Evolutionary conservation across 164 flowering plant species (phyloP).

Genomic region (Vitis rotundifolia): DNA sequence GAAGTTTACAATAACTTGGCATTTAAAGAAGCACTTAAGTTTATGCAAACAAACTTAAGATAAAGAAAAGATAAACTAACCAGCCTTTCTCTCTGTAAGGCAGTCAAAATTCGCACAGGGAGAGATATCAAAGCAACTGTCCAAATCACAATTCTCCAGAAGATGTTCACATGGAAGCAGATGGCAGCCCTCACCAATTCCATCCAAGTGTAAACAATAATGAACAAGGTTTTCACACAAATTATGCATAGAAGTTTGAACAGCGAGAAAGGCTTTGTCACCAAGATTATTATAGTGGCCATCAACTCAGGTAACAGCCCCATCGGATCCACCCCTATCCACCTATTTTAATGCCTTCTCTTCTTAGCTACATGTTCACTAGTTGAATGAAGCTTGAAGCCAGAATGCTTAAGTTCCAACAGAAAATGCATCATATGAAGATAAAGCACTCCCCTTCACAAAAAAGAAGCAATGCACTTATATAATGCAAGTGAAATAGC

Average conservation of each 20-base stretch:
- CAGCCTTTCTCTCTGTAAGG: slow-evolving; percentile 60
- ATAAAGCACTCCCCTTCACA: no score
- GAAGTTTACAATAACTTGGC: no score
- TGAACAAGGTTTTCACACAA: slow-evolving; percentile 27
- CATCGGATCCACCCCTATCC: slow-evolving; percentile 5
- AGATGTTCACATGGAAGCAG: slow-evolving; percentile 28
- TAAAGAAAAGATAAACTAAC: slow-evolving; percentile 31
- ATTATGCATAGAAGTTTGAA: slow-evolving; percentile 26
- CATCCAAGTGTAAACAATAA: slow-evolving; percentile 44
- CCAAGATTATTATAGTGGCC: slow-evolving; percentile 23
- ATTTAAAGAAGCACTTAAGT: no score
- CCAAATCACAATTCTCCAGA: slow-evolving; percentile 42
- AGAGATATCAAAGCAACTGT: slow-evolving; percentile 43
- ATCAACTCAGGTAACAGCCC: slow-evolving; percentile 20
- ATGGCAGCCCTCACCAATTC: slow-evolving; percentile 43
- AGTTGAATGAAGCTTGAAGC: background rate
- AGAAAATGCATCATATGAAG: no score
- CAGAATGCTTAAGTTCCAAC: background rate
- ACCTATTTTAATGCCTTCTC: background rate
- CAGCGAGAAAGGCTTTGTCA: slow-evolving; percentile 44
- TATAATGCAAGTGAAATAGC: no score
- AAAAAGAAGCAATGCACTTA: no score
- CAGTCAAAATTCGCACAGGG: slow-evolving; percentile 52
- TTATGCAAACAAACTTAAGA: no score
- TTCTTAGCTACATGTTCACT: background rate